Percentiles rank a stretch among this genome's conserved stretches.
phyloP scores from a whole-genome alignment of 2,329 filamentous ascomycete species.

The Stemphylium lycopersici region DNA sequence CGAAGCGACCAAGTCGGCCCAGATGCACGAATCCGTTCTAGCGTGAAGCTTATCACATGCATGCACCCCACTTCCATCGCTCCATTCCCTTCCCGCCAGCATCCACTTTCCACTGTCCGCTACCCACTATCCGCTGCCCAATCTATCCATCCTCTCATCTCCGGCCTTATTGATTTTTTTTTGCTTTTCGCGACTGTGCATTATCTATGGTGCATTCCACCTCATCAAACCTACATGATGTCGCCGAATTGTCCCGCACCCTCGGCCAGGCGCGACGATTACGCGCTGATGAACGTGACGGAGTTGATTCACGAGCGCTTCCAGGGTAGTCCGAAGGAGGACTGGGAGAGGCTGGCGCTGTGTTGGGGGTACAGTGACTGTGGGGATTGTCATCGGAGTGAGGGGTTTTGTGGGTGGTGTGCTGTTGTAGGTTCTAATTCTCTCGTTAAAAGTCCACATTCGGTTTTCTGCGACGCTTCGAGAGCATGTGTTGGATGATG shows the following conservation, averaged over 20 bases:
- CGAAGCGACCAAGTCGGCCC: background rate
- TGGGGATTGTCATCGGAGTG: constrained; percentile 45
- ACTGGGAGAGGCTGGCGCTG: constrained; percentile 36
- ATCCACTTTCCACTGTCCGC: background rate
- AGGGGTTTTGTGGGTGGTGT: constrained; percentile 53
- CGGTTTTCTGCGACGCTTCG: too few species aligned
- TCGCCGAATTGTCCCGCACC: constrained; percentile 23
- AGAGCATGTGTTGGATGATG: too few species aligned
- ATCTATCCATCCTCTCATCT: background rate
- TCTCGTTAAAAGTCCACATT: background rate
- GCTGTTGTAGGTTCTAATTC: constrained; percentile 43
- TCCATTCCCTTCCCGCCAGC: background rate
- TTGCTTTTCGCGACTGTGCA: background rate
- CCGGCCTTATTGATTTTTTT: background rate
- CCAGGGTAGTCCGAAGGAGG: constrained; percentile 37
- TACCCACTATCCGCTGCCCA: too few species aligned
- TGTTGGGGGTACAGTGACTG: constrained; percentile 47
- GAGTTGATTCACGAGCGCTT: constrained; percentile 32
- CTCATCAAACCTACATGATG: too few species aligned
- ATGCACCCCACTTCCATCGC: constrained; percentile 10
- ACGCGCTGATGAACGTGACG: constrained; percentile 27
- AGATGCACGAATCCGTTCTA: constrained; percentile 12
- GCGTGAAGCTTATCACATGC: constrained; percentile 3
- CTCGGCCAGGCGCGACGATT: constrained; percentile 1
- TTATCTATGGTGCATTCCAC: too few species aligned